Conservation (phyloP, 208 protist genomes). For the Angomonas deanei region DNA sequence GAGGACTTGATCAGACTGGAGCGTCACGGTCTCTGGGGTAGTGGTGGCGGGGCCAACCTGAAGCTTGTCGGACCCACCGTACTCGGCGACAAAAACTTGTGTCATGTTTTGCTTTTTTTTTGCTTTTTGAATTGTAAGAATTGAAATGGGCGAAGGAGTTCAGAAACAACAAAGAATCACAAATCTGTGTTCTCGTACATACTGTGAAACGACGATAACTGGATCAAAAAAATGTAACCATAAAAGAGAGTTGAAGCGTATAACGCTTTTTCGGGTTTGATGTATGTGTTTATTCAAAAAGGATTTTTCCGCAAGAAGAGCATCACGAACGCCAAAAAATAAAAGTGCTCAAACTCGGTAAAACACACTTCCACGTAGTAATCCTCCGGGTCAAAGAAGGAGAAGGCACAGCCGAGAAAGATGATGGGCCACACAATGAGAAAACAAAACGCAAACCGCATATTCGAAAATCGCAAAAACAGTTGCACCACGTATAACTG, state of each 20-base stretch:
- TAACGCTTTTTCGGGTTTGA: no score
- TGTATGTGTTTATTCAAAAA: no score
- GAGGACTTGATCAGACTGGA: conserved; percentile 27
- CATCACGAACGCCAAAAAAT: conserved; percentile 44
- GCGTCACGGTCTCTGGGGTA: conserved; percentile 3
- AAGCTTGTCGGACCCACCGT: conserved; percentile 30
- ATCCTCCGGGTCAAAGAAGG: conserved; percentile 42
- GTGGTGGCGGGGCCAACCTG: background rate
- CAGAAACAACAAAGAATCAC: conserved; percentile 11
- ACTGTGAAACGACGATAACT: no score
- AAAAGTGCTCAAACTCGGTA: conserved; percentile 34
- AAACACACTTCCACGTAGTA: conserved; percentile 51
- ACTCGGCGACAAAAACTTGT: conserved; percentile 27
- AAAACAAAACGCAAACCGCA: conserved; percentile 41
- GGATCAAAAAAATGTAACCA: no score
- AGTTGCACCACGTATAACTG: conserved; percentile 19
- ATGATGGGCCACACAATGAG: conserved; percentile 34
- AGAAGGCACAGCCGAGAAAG: conserved; percentile 24
- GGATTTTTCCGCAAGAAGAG: conserved; percentile 34
- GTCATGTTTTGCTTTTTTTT: conserved; percentile 8
- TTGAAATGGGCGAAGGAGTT: background rate
- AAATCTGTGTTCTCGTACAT: background rate
- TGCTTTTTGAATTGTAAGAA: background rate
- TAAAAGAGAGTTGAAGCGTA: no score
- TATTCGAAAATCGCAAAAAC: conserved; percentile 45